Conservation (phyloP, 331 rosid genomes). For the Acacia concinna region DNA sequence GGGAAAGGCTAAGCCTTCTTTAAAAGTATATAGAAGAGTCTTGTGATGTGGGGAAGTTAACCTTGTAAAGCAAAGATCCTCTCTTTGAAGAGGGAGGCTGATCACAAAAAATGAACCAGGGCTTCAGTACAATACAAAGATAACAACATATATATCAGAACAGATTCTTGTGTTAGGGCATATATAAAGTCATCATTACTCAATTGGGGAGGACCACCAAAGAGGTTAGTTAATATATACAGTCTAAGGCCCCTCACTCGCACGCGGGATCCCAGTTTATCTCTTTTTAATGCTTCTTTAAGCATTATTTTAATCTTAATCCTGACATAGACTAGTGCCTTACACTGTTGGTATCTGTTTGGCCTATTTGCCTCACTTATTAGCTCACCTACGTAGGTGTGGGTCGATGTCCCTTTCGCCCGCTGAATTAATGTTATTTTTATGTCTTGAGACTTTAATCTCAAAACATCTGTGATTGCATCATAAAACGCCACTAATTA, state of each 20-base stretch:
- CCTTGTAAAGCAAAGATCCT: conserved; percentile 1
- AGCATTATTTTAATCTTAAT: background rate
- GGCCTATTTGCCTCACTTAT: conserved; percentile 14
- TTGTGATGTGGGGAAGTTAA: background rate
- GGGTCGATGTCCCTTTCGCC: conserved; percentile 9
- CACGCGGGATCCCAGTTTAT: conserved; percentile 47
- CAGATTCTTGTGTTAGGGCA: conserved; percentile 36
- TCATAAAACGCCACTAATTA: background rate
- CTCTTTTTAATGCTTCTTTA: background rate
- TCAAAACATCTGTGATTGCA: background rate
- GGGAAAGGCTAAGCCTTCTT: conserved; percentile 37
- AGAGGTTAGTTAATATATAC: conserved; percentile 27
- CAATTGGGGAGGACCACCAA: conserved; percentile 45
- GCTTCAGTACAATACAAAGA: background rate
- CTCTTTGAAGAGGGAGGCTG: background rate
- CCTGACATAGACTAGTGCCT: background rate
- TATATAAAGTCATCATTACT: conserved; percentile 49
- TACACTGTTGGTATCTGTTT: background rate
- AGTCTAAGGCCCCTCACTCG: conserved; percentile 13
- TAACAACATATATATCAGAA: conserved; percentile 33
- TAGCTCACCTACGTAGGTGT: background rate
- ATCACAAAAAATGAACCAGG: background rate
- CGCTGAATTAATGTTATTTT: background rate
- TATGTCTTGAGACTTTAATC: background rate
- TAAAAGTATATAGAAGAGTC: conserved; percentile 35